These are phyloP conservation scores for Uncinocarpus reesii DNA, from an alignment of 2,329 filamentous ascomycete genomes.

Conservation along the genomic window DNA sequence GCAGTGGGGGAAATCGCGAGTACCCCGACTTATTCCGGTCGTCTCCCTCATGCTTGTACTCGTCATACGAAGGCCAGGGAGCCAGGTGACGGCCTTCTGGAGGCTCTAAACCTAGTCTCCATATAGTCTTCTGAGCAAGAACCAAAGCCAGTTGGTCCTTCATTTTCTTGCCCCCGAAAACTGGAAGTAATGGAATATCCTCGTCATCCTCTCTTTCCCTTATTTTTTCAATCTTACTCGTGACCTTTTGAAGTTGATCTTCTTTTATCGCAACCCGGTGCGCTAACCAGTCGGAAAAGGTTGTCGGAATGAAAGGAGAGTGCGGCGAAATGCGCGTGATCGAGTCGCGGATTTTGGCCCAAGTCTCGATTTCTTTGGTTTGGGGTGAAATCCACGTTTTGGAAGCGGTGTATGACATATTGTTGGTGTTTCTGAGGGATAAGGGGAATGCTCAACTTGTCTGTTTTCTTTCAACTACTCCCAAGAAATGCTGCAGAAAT, in stretches of 20 bases:
- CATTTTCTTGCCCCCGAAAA: constrained; percentile 20
- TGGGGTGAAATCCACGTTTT: constrained; percentile 24
- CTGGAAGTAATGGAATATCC: constrained; percentile 10
- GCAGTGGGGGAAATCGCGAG: constrained; percentile 25
- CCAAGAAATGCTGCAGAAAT: neutral
- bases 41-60: constrained; percentile 27
- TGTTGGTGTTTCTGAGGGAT: neutral
- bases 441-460: neutral
- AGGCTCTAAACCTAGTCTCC: constrained; percentile 17
- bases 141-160: constrained; percentile 21
- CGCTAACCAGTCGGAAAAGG: constrained; percentile 21
- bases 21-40: constrained; percentile 24
- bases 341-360: constrained; percentile 19
- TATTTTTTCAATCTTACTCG: constrained; percentile 10
- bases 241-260: constrained; percentile 12
- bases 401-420: constrained; percentile 23
- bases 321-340: constrained; percentile 20
- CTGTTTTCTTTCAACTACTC: neutral
- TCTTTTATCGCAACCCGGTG: constrained; percentile 18
- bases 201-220: neutral
- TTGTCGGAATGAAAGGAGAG: constrained; percentile 22
- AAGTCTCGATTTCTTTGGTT: constrained; percentile 22
- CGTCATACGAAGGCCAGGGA: constrained; percentile 25
- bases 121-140: constrained; percentile 24
- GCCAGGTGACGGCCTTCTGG: constrained; percentile 17